Evolutionary conservation across 140 eudicot genomes (phyloP).

Genomic region (Senecio squalidus): DNA sequence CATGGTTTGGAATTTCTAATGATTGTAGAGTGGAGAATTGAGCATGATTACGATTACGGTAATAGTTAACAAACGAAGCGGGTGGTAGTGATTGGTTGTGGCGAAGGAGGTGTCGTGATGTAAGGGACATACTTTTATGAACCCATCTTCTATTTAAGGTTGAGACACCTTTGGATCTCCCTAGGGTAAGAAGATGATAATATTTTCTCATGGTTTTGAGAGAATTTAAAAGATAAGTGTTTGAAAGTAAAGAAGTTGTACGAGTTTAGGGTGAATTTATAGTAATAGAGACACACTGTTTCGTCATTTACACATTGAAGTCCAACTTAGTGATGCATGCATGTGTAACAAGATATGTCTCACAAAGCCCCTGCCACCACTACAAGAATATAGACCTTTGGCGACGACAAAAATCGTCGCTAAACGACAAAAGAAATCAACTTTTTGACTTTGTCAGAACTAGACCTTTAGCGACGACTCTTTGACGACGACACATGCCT

Average conservation of each 20-base stretch:
- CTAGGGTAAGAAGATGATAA: slow-evolving; percentile 1
- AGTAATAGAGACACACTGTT: background rate
- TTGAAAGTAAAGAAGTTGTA: background rate
- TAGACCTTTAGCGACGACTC: too few relatives aligned
- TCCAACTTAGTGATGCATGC: too few relatives aligned
- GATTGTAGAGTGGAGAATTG: background rate
- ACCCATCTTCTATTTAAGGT: slow-evolving; percentile 8
- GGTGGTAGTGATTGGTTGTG: background rate
- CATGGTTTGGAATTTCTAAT: background rate
- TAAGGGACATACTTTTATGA: background rate
- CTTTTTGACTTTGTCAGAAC: too few relatives aligned
- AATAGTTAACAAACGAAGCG: background rate
- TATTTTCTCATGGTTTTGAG: slow-evolving; percentile 8
- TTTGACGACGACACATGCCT: too few relatives aligned
- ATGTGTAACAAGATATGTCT: too few relatives aligned
- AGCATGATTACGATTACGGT: background rate
- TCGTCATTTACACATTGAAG: too few relatives aligned
- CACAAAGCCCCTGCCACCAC: too few relatives aligned
- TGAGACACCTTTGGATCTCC: slow-evolving; percentile 4
- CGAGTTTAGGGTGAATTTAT: background rate
- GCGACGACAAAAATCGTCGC: too few relatives aligned
- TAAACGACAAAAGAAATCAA: too few relatives aligned
- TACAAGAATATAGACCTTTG: too few relatives aligned
- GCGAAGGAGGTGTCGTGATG: background rate
- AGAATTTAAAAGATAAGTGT: background rate